Percentiles rank a stretch among this genome's conserved stretches.
Evolutionary conservation across 2,329 filamentous ascomycete genomes (phyloP).

Genomic region (Trichophyton simii): DNA sequence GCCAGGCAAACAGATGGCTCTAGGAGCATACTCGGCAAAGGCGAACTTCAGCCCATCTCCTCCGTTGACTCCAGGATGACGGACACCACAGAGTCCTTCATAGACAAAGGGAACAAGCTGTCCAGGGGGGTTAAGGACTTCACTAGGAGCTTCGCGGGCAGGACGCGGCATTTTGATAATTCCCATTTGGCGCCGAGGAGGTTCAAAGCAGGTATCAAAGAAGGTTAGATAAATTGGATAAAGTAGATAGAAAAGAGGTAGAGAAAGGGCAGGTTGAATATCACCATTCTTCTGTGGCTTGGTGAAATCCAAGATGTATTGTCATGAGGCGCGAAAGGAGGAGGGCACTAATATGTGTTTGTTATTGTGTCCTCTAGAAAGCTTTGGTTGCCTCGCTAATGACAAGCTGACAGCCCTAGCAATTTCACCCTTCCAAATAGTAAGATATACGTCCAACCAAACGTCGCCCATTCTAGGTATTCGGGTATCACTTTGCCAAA

Average conservation of each 20-base stretch:
- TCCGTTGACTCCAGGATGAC: slow-evolving; percentile 3
- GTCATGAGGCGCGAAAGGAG: not conserved
- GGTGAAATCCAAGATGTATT: not conserved
- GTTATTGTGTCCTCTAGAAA: not conserved
- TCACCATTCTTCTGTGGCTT: not conserved
- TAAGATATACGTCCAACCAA: not conserved
- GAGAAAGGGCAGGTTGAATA: not conserved
- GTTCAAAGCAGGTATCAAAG: too few relatives aligned
- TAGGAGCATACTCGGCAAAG: slow-evolving; percentile 4
- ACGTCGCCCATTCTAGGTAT: not conserved
- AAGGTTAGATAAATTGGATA: not conserved
- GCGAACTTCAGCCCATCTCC: slow-evolving; percentile 3
- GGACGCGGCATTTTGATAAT: not conserved
- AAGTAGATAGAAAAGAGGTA: not conserved
- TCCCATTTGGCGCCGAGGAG: too few relatives aligned
- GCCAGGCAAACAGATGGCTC: not conserved
- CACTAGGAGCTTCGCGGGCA: not conserved
- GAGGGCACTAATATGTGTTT: not conserved
- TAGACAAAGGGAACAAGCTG: slow-evolving; percentile 2
- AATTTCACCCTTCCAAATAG: too few relatives aligned
- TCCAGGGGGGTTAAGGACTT: not conserved
- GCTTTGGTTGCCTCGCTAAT: too few relatives aligned
- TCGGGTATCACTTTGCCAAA: not conserved
- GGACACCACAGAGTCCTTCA: slow-evolving; percentile 1
- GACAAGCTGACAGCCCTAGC: too few relatives aligned